phyloP scores from a whole-genome alignment of 176 grass and related monocot genomes.

The Dactylis glomerata region DNA sequence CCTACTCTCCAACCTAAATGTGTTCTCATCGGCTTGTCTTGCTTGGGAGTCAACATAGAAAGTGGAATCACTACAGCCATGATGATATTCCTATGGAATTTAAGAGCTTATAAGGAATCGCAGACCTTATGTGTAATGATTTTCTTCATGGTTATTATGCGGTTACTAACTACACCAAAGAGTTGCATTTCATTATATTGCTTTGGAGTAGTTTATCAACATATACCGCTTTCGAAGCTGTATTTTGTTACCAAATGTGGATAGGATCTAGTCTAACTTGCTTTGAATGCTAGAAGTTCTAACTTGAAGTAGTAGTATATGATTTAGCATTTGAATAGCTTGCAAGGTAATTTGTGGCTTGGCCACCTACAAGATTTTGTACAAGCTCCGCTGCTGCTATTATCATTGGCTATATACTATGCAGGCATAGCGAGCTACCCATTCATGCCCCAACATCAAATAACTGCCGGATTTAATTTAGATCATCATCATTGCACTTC shows the following conservation, averaged over 20 bases:
- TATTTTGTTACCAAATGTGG: not conserved
- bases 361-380: not conserved
- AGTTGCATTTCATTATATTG: not conserved
- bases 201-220: not conserved
- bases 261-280: not conserved
- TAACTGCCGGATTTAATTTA: not conserved
- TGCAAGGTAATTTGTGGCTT: not conserved
- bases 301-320: not conserved
- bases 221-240: not conserved
- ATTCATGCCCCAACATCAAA: not conserved
- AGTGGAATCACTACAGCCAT: not conserved
- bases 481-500: not conserved
- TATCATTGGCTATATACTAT: conserved; percentile 1
- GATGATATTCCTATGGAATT: not conserved
- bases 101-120: not conserved
- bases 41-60: not conserved
- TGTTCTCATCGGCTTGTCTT: not conserved
- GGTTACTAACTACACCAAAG: not conserved
- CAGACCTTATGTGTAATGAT: not conserved
- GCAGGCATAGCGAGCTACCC: not conserved
- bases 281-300: not conserved
- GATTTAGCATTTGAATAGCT: not conserved
- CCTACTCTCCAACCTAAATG: not conserved
- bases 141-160: not conserved
- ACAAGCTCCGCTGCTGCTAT: not conserved